phyloP scores from a whole-genome alignment of 2,329 filamentous ascomycete genomes.

The Arthrobotrys entomopaga region DNA sequence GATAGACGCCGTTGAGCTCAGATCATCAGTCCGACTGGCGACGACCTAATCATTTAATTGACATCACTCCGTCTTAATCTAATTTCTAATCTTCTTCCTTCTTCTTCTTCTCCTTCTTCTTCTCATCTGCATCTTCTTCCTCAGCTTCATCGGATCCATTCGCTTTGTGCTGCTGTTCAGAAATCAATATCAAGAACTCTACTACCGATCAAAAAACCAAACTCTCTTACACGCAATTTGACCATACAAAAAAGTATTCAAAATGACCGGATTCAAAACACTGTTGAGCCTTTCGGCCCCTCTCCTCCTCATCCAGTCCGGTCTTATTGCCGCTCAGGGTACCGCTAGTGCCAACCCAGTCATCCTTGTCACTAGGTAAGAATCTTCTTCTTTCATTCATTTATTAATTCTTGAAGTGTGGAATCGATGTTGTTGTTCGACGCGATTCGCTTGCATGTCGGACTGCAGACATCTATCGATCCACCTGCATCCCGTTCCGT shows the following conservation, averaged over 20 bases:
- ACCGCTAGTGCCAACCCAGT: slow-evolving; percentile 44
- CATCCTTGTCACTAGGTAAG: slow-evolving; percentile 36
- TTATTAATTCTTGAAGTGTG: too few relatives aligned
- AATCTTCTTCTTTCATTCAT: background rate
- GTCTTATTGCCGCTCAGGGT: slow-evolving; percentile 18
- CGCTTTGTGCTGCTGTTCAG: slow-evolving; percentile 8
- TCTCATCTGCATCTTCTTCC: slow-evolving; percentile 7
- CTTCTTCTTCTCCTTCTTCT: background rate
- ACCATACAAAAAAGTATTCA: background rate
- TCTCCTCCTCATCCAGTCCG: slow-evolving; percentile 6
- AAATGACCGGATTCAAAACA: slow-evolving; percentile 43
- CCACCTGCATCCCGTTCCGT: background rate
- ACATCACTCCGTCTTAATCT: background rate
- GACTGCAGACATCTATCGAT: background rate
- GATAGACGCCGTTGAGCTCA: background rate
- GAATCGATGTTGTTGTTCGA: too few relatives aligned
- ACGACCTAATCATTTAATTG: background rate
- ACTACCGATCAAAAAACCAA: slow-evolving; percentile 2
- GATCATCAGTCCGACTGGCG: background rate
- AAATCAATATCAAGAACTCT: slow-evolving; percentile 1
- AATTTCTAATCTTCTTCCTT: slow-evolving; percentile 1
- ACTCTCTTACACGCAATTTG: background rate
- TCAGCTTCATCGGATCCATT: slow-evolving; percentile 10
- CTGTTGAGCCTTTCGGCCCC: slow-evolving; percentile 27
- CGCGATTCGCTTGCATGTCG: background rate